Evolutionary conservation across 2,329 filamentous ascomycete species (phyloP), one percentile per base, ranked within the genome.

Genomic region (Diatrype stigma): DNA sequence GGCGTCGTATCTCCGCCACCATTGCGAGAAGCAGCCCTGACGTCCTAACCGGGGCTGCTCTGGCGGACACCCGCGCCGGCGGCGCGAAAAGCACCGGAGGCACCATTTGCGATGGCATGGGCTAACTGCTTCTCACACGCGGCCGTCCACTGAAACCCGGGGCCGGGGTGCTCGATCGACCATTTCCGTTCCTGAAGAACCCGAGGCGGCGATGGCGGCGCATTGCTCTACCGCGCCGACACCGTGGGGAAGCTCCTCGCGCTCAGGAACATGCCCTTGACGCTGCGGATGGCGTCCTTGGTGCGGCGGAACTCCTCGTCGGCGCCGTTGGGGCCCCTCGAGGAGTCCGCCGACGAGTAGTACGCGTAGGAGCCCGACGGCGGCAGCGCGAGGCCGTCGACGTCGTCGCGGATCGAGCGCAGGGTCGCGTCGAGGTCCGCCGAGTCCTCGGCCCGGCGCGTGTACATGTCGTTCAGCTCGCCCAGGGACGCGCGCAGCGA

Each of bases 181-280:
- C 26, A 30, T 6, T 30, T 30, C 26, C 10, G 26, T 6, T 30
- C 10, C 26, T 30, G 26, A 10, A 6, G 26, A 10, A 6, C 26
- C 26, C 26, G 10, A 30, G 26, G 16, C n/a, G 10, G 34, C 35
- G 45, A 23, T 10, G 32, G 30, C 10, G 32, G 30, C 3, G 32
- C 48, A 23, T 47, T 46, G 40, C 52, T 46, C 61, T 65, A 64
- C 61, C 58, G 59, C 16, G 57, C 54, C 32, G 70, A 63, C 37
- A 71, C 61, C 21, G 57, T 50, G n/a, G 85, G 86, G 58, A 93
- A 93, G 60, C 82, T 89, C 61, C 86, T 81, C 4, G 89, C 81
- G 62, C 84, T 90, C 50, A 95, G 68, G 58, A 94, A 72, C 11
- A 90, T 81, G 1, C 89, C 89, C 73, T 95, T 95, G 40, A 94